A percentile compares a stretch with the other conserved stretches of the same genome.
Conservation (phyloP, 257 asterid genomes). For the Solanum appendiculatum region DNA sequence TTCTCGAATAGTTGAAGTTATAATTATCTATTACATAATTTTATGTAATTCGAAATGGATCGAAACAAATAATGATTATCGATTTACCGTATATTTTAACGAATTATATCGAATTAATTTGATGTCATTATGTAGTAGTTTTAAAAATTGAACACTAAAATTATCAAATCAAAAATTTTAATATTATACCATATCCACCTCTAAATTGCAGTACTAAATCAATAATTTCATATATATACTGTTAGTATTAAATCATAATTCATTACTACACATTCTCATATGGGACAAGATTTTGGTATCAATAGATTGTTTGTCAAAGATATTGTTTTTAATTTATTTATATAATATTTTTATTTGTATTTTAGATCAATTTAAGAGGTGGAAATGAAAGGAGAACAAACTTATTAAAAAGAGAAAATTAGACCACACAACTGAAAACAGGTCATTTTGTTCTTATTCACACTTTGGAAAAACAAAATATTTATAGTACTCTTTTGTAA, state of each 20-base stretch:
- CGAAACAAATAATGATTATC: no score
- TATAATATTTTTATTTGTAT: background rate
- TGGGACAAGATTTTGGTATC: background rate
- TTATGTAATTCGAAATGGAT: no score
- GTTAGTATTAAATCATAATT: background rate
- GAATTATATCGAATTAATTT: no score
- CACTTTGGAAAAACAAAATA: background rate
- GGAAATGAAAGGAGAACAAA: background rate
- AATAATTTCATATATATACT: background rate
- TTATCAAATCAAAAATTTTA: no score
- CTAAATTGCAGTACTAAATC: no score
- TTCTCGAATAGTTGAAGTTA: no score
- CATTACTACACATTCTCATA: background rate
- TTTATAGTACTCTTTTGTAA: background rate
- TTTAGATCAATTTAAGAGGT: background rate
- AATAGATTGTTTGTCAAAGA: background rate
- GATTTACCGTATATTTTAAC: no score
- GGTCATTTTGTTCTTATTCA: background rate
- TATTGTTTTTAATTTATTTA: background rate
- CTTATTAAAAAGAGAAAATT: no score
- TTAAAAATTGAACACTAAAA: no score
- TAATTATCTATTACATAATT: no score
- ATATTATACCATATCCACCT: no score
- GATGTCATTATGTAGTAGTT: no score
- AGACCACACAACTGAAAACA: background rate